Conservation (phyloP, 768 basidiomycete species). For the Scleroderma bovista region DNA sequence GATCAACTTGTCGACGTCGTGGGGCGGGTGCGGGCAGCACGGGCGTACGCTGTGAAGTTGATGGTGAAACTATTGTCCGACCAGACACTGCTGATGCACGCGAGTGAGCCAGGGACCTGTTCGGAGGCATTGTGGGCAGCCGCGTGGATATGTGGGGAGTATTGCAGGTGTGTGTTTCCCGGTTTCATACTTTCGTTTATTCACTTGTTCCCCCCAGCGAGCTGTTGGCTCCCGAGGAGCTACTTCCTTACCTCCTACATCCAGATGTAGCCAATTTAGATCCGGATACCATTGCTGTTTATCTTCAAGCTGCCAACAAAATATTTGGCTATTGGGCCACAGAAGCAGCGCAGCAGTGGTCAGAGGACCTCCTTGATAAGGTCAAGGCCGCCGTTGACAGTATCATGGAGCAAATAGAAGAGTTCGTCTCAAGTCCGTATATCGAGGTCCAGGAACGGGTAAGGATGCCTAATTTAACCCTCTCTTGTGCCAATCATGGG, state of each 20-base stretch:
- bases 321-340: conserved; percentile 84
- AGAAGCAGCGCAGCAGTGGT: conserved; percentile 73
- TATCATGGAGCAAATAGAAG: conserved; percentile 51
- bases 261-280: conserved; percentile 50
- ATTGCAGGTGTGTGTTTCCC: conserved; percentile 61
- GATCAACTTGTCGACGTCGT: conserved; percentile 86
- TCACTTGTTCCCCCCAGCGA: conserved; percentile 44
- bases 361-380: conserved; percentile 60
- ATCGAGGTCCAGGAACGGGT: conserved; percentile 94
- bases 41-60: conserved; percentile 76
- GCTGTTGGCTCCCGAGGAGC: conserved; percentile 69
- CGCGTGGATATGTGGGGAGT: conserved; percentile 96
- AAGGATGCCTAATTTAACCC: conserved; percentile 20
- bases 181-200: background rate
- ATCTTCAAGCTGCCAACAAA: conserved; percentile 79
- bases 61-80: conserved; percentile 81
- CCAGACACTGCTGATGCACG: conserved; percentile 63
- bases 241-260: conserved; percentile 65
- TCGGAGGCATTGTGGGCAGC: conserved; percentile 89
- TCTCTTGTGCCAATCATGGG: background rate
- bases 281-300: conserved; percentile 67
- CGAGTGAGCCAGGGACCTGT: conserved; percentile 66
- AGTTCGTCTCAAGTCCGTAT: conserved; percentile 57
- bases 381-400: conserved; percentile 60
- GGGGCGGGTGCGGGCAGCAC: conserved; percentile 69